Evolutionary conservation across 257 asterid genomes (phyloP).

Genomic region (Coffea canephora): DNA sequence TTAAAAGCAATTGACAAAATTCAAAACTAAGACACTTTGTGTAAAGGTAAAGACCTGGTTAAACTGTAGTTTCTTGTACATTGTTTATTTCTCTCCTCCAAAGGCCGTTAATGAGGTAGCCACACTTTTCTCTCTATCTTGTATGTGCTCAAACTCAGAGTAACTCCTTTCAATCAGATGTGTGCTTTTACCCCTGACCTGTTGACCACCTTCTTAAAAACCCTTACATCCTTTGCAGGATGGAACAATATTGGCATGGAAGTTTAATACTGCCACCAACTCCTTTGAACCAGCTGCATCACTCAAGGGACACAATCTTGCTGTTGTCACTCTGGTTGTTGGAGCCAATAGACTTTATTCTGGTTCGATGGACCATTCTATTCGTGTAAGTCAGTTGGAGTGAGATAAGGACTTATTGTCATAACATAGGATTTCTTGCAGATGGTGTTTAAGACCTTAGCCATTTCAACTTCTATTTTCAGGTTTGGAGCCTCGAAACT

Average conservation of each 20-base stretch:
- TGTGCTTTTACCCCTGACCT: background rate
- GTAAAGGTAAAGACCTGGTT: background rate
- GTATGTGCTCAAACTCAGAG: background rate
- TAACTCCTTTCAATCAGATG: background rate
- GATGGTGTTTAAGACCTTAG: background rate
- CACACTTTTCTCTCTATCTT: slow-evolving; percentile 2
- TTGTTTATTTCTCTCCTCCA: background rate
- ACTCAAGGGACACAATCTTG: slow-evolving; percentile 77
- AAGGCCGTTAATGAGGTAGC: background rate
- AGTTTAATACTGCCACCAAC: slow-evolving; percentile 69
- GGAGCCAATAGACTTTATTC: slow-evolving; percentile 85
- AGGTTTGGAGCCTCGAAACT: slow-evolving; percentile 96
- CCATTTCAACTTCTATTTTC: slow-evolving; percentile 18
- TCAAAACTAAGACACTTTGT: background rate
- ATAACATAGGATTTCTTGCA: background rate
- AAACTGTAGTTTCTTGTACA: background rate
- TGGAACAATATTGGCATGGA: slow-evolving; percentile 85
- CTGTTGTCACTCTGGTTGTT: slow-evolving; percentile 83
- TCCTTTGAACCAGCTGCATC: slow-evolving; percentile 86
- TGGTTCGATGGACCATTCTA: slow-evolving; percentile 90
- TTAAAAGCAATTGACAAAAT: background rate
- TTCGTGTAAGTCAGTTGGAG: slow-evolving; percentile 48
- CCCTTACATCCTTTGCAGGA: slow-evolving; percentile 47
- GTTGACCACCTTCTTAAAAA: background rate
- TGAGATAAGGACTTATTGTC: background rate